Base-by-base conservation (phyloP, 441 rosid genomes). In the Gossypium lobatum region DNA sequence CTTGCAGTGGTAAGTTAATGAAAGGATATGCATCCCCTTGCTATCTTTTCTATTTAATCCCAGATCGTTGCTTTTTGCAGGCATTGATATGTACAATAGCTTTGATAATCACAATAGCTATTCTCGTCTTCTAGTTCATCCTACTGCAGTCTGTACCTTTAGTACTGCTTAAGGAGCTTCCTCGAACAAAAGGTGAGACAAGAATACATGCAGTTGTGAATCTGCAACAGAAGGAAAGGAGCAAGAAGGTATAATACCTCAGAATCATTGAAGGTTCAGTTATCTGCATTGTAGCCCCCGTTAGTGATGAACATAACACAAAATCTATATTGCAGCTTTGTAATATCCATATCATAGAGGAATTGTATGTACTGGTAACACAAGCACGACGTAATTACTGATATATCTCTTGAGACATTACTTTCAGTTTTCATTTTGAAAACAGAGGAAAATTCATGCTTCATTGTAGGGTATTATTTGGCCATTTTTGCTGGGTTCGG, bases 61-160 rank as follows among this genome's bases (percentile, higher is more conserved):
- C 46, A 18, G 9, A 63, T 75, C 7, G 0, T 66, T 26, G 66
- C 58, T 16, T 66, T 50, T 68, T 79, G 89, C 92, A 95, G 98
- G 97, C 97, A 78, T 75, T 87, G 80, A 67, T 88, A 74, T 91
- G 88, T 81, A 86, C 96, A 10, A 72, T 91, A 58, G 96, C 81
- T 53, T 81, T 78, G 65, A 76, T 83, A 73, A 87, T 91, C 57
- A 61, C 72, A 1, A 69, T 83, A 65, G 78, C 78, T 8, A 79
- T 86, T 55, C 73, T 85, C 18, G 23, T 89, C 63, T 73, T 89
- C 77, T 85, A 71, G 65, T 72, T 76, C 68, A 16, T 53, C 3
- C 65, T 54, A 17, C 67, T 72, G 58, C 4, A 31, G 18, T 68
- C 39, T 31, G 46, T 46, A 13, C 39, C 61, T 74, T 64, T 23